Base-by-base conservation (phyloP, 768 basidiomycete genomes). In the Tylopilus plumbeoviolaceoides region DNA sequence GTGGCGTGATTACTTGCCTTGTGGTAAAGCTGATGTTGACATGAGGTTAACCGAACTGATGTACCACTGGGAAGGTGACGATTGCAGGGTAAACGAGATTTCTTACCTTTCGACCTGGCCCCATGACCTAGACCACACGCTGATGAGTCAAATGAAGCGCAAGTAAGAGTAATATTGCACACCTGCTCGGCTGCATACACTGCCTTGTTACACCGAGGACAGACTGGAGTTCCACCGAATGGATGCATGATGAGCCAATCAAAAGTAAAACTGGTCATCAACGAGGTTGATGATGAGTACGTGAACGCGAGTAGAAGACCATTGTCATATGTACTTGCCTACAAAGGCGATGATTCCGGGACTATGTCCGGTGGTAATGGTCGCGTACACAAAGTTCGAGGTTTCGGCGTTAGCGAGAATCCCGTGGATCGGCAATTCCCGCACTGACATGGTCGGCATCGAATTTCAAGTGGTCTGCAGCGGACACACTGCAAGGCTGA, bases 111-210 rank as follows among this genome's bases (percentile, higher is more conserved):
- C 92, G 81, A 21, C 88, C 92, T 48, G 92, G 92, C 18, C 92
- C 92, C 76, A 94, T 83, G 28, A 81, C 81, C 88, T 91, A 59
- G 52, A 48, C 56, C 54, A 61, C 44, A 60, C 6, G 39, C 14
- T 28, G 8, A 55, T 56, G 36, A 53, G 45, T 48, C 21, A 17
- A 49, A 38, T 43, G 44, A 28, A 28, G 30, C 7, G 30, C 30
- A 18, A 40, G 57, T 14, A 11, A 33, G 15, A 9, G 15, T 15
- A 33, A 46, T 48, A 41, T 14, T 27, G 31, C 76, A 57, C 55
- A 85, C 89, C 80, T 94, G 90, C 68, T 95, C 91, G 47, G 91
- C 91, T 55, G 87, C 87, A 70, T 95, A 95, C 30, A 94, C 92
- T 0, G 79, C 68, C 69, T 85, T 90, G 53, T 68, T 70, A 70